Conservation (phyloP, 768 basidiomycete species). For the Hericium erinaceus region DNA sequence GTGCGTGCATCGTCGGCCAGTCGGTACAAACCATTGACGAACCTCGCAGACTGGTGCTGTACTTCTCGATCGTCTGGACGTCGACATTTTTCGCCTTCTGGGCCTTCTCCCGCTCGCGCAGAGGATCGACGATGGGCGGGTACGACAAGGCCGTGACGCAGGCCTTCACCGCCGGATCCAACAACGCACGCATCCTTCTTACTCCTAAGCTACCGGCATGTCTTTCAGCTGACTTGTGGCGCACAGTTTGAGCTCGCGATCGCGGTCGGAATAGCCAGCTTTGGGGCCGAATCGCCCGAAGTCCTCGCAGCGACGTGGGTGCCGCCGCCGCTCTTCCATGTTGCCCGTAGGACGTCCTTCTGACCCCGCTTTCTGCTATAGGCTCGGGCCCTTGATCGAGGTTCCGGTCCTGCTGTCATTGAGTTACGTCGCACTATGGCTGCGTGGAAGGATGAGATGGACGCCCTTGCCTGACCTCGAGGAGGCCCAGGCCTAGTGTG, state of each 20-base stretch:
- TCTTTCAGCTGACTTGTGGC: not conserved
- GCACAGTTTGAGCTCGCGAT: conserved; percentile 63
- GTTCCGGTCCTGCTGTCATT: conserved; percentile 69
- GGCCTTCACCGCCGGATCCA: conserved; percentile 71
- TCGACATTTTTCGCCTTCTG: conserved; percentile 16
- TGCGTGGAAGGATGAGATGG: not conserved
- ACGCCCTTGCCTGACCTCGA: not conserved
- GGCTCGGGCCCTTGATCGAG: conserved; percentile 64
- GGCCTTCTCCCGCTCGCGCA: conserved; percentile 44
- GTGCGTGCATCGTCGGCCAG: not conserved
- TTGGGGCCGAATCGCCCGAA: conserved; percentile 69
- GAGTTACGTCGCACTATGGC: conserved; percentile 51
- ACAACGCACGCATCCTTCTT: conserved; percentile 54
- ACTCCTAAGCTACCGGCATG: not conserved
- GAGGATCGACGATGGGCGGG: conserved; percentile 28
- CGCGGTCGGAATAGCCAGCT: conserved; percentile 70
- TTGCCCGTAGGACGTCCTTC: not conserved
- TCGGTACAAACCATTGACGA: not conserved
- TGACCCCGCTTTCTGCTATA: not conserved
- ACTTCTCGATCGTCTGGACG: conserved; percentile 74
- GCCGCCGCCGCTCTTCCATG: not conserved
- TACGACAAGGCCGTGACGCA: conserved; percentile 74
- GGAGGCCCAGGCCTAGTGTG: no score
- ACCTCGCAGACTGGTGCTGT: conserved; percentile 46
- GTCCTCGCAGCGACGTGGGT: conserved; percentile 61